Evolutionary conservation across 192 early-diverging fungal species (phyloP).

Genomic region (Jimgerdemannia lactiflua): DNA sequence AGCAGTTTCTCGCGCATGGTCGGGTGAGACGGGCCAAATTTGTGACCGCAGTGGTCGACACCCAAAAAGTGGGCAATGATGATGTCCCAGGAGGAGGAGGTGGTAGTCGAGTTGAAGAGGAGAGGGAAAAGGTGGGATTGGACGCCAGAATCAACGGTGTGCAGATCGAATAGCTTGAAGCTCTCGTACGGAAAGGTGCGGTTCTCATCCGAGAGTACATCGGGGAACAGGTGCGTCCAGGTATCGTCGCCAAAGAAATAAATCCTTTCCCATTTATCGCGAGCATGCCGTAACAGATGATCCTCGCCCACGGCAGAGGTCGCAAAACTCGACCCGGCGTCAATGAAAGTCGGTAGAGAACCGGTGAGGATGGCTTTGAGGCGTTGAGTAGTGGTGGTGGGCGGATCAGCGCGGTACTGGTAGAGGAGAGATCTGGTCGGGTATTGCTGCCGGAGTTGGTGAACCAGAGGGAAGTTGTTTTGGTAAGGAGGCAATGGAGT

Average conservation of each 20-base stretch:
- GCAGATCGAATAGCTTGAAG: constrained; percentile 84
- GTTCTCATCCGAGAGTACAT: constrained; percentile 41
- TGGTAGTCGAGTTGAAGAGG: constrained; percentile 17
- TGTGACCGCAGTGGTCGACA: constrained; percentile 96
- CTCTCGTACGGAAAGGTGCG: constrained; percentile 61
- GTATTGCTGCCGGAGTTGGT: constrained; percentile 36
- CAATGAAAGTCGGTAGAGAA: constrained; percentile 80
- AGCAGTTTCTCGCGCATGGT: constrained; percentile 83
- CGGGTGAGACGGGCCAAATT: constrained; percentile 82
- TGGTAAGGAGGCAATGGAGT: constrained; percentile 30
- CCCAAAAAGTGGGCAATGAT: constrained; percentile 93
- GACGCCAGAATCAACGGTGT: constrained; percentile 91
- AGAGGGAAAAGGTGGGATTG: constrained; percentile 53
- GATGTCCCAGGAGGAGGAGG: constrained; percentile 64
- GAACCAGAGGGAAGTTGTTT: constrained; percentile 50
- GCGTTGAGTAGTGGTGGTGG: constrained; percentile 80
- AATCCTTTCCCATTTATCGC: constrained; percentile 30
- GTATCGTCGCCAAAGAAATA: constrained; percentile 95
- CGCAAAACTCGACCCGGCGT: constrained; percentile 80
- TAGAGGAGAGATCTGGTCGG: constrained; percentile 62
- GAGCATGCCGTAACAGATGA: constrained; percentile 57
- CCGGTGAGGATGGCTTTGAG: constrained; percentile 81
- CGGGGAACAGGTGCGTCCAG: constrained; percentile 85
- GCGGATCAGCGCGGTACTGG: constrained; percentile 76
- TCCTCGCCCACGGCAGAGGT: constrained; percentile 72